A percentile compares a stretch with the other conserved stretches of the same genome.
Conservation (phyloP, 768 basidiomycete genomes). For the Termitomyces sp. region DNA sequence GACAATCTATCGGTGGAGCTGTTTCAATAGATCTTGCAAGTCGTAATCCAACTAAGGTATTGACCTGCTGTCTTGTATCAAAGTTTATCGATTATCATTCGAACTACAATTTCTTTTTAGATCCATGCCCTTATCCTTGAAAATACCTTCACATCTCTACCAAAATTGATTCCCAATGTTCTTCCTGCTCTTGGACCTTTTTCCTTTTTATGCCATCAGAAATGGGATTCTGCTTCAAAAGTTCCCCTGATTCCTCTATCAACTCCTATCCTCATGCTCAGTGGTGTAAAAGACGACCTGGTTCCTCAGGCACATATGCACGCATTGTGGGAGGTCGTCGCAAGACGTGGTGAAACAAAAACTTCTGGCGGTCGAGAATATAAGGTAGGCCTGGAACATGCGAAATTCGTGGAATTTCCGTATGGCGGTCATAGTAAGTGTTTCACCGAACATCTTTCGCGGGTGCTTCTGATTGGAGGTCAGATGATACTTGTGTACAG, state of each 20-base stretch:
- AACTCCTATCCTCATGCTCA: slow-evolving; percentile 80
- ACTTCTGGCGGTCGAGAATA: slow-evolving; percentile 33
- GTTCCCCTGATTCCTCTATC: slow-evolving; percentile 56
- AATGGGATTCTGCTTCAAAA: slow-evolving; percentile 15
- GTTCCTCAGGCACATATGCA: slow-evolving; percentile 78
- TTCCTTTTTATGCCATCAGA: slow-evolving; percentile 17
- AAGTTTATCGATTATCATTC: not conserved
- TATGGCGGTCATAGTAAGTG: slow-evolving; percentile 51
- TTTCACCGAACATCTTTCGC: slow-evolving; percentile 15
- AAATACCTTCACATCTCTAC: slow-evolving; percentile 90
- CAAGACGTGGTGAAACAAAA: slow-evolving; percentile 47
- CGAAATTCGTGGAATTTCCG: slow-evolving; percentile 55
- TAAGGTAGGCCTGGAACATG: slow-evolving; percentile 49
- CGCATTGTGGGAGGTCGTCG: slow-evolving; percentile 63
- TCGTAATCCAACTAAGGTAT: slow-evolving; percentile 66
- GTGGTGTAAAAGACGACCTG: slow-evolving; percentile 68
- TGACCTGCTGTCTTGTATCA: not conserved
- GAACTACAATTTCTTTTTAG: slow-evolving; percentile 29
- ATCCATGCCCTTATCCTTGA: slow-evolving; percentile 82
- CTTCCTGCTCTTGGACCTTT: slow-evolving; percentile 47
- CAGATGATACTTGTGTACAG: slow-evolving; percentile 56
- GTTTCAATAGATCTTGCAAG: slow-evolving; percentile 88
- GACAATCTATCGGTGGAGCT: slow-evolving; percentile 90
- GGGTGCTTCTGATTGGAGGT: slow-evolving; percentile 1
- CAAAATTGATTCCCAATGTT: slow-evolving; percentile 70